Base-by-base conservation (phyloP, 2,329 filamentous ascomycete species). In the Diaporthe citri region DNA sequence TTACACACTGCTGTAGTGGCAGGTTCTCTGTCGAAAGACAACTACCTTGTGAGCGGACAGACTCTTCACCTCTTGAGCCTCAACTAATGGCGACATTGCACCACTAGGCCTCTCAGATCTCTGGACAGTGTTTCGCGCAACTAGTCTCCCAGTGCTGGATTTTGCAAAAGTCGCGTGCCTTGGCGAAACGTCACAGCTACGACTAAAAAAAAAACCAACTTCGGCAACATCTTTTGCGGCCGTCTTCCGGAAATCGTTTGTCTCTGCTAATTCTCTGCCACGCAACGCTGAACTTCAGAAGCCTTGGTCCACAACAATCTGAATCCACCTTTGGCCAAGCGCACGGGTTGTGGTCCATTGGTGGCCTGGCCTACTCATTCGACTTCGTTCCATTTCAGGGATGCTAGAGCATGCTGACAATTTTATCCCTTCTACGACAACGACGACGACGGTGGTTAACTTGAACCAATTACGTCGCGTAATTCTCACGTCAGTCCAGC, bases 1-100 rank as follows among this genome's bases (percentile, higher is more conserved):
- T 64, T 46, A 72, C 71, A 72, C 48, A 60, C 25, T 52, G 46
- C 71, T 64, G 36, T 51, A 55, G 48, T 22, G 22, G 36, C 43
- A 41, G 48, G 52, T 22, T 31, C 34, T 34, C 57, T 34, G n/a
- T 22, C 25, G n/a, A 64, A 64, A 55, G 46, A 41, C 48, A 41
- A 55, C 17, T 51, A 55, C 48, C 46, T 69, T 41, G 64, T 69
- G 64, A 69, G 71, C 55, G 25, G 59, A 64, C 57, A 64, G 56
- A 41, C 41, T 25, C 56, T 55, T 41, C 13, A 8, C 46, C 57
- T 62, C 22, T 17, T 55, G 64, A 55, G 48, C 48, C n/a, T 39
- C 48, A 39, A 55, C 64, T 69, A 55, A 69, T 55, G 48, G 31
- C 64, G 55, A 48, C 13, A 28, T 28, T 41, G 64, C 48, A 41